Evolutionary conservation across 2,329 filamentous ascomycete genomes (phyloP).

Genomic region (Biscogniauxia marginata): DNA sequence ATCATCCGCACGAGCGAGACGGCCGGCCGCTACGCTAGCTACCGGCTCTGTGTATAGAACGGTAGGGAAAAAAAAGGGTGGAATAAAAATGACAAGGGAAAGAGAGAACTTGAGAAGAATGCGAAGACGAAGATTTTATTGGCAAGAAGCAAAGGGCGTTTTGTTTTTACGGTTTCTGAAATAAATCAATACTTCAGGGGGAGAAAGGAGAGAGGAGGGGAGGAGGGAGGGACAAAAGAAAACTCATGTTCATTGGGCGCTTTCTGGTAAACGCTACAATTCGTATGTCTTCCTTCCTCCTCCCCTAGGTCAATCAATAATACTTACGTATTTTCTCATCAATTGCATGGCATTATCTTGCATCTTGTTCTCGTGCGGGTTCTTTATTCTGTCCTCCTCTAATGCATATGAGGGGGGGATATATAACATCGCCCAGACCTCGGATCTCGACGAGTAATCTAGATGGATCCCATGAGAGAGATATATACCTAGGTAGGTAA

Average conservation of each 20-base stretch:
- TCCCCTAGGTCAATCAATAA: neutral
- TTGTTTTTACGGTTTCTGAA: neutral
- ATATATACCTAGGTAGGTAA: too few relatives aligned
- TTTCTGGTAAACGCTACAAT: neutral
- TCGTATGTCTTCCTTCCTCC: neutral
- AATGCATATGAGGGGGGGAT: too few relatives aligned
- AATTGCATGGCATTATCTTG: too few relatives aligned
- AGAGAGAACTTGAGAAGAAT: neutral
- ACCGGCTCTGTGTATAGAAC: slow-evolving; percentile 66
- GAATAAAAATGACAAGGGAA: neutral
- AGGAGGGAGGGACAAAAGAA: neutral
- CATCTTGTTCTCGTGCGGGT: too few relatives aligned
- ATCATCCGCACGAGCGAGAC: slow-evolving; percentile 96
- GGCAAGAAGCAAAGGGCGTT: neutral
- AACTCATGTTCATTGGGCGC: neutral
- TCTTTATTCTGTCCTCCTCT: too few relatives aligned
- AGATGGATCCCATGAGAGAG: too few relatives aligned
- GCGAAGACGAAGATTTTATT: too few relatives aligned
- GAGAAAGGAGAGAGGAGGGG: neutral
- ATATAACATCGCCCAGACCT: too few relatives aligned
- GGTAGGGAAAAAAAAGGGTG: neutral
- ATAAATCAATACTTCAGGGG: neutral
- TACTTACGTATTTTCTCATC: neutral
- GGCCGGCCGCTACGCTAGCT: slow-evolving; percentile 93
- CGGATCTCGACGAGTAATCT: too few relatives aligned